phyloP scores from a whole-genome alignment of 495 filamentous ascomycete species.

The Hypoxylon lenormandii region DNA sequence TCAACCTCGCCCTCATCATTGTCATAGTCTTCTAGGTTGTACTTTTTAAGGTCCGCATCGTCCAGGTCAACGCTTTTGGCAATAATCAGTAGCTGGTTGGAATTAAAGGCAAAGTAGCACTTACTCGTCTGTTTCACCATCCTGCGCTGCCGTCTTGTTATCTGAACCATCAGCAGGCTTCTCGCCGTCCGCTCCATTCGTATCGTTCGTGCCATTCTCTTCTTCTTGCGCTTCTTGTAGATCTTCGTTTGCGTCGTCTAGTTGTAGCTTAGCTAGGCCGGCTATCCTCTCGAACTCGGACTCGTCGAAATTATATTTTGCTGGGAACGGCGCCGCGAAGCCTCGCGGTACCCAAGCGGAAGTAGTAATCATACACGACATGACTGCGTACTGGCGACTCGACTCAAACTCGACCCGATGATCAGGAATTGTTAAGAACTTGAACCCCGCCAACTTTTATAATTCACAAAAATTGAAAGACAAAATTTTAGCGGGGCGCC shows the following conservation, averaged over 20 bases:
- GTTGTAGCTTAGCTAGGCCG: slow-evolving; percentile 84
- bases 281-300: slow-evolving; percentile 92
- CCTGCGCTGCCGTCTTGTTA: slow-evolving; percentile 44
- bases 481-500: slow-evolving; percentile 47
- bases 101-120: slow-evolving; percentile 12
- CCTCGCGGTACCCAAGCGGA: slow-evolving; percentile 94
- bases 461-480: slow-evolving; percentile 36
- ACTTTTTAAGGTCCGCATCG: slow-evolving; percentile 92
- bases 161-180: slow-evolving; percentile 4
- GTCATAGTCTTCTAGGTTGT: slow-evolving; percentile 94
- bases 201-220: slow-evolving; percentile 32
- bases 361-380: slow-evolving; percentile 85
- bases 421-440: slow-evolving; percentile 14
- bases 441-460: slow-evolving; percentile 49
- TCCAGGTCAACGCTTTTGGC: slow-evolving; percentile 61
- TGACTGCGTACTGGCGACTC: slow-evolving; percentile 14
- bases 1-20: slow-evolving; percentile 75
- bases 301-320: slow-evolving; percentile 90
- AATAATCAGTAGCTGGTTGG: slow-evolving; percentile 38
- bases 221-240: slow-evolving; percentile 73
- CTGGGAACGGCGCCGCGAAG: slow-evolving; percentile 89
- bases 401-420: not conserved
- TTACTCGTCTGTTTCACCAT: slow-evolving; percentile 54
- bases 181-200: slow-evolving; percentile 9
- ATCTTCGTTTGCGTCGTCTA: slow-evolving; percentile 91